phyloP scores from a whole-genome alignment of 2,329 filamentous ascomycete genomes.

The Pseudogymnoascus sp. region DNA sequence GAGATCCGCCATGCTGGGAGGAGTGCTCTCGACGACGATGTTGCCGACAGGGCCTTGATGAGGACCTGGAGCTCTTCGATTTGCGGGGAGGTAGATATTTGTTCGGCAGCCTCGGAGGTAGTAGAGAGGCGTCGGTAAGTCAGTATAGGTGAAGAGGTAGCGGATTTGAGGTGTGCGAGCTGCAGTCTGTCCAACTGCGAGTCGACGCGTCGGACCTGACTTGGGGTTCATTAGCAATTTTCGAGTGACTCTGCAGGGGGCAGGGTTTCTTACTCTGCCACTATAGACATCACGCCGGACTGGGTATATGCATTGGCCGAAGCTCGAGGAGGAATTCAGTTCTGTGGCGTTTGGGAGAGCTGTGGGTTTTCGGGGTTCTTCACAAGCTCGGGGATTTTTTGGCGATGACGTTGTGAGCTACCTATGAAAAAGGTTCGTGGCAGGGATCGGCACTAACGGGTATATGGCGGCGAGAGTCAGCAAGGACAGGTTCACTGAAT shows the following conservation, averaged over 20 bases:
- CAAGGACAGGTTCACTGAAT: background rate
- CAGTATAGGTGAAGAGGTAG: conserved; percentile 20
- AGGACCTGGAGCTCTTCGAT: conserved; percentile 59
- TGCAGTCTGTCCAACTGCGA: conserved; percentile 59
- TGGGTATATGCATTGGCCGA: background rate
- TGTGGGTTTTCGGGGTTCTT: background rate
- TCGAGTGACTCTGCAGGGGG: conserved; percentile 7
- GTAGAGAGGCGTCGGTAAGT: conserved; percentile 27
- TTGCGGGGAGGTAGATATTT: conserved; percentile 40
- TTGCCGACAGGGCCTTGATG: conserved; percentile 64
- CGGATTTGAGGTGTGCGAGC: conserved; percentile 35
- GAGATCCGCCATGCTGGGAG: conserved; percentile 55
- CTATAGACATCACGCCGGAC: conserved; percentile 36
- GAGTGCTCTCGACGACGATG: conserved; percentile 55
- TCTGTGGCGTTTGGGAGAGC: background rate
- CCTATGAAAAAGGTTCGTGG: background rate
- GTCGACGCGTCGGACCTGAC: conserved; percentile 55
- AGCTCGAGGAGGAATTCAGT: background rate
- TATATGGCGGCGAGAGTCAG: background rate
- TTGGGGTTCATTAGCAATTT: conserved; percentile 12
- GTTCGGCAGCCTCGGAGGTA: conserved; percentile 18
- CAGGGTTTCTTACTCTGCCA: conserved; percentile 35
- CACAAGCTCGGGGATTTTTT: background rate
- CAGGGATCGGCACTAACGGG: background rate
- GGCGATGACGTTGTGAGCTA: background rate